Conservation (phyloP, 1,284 basidiomycete species). For the Ustilago tritici region DNA sequence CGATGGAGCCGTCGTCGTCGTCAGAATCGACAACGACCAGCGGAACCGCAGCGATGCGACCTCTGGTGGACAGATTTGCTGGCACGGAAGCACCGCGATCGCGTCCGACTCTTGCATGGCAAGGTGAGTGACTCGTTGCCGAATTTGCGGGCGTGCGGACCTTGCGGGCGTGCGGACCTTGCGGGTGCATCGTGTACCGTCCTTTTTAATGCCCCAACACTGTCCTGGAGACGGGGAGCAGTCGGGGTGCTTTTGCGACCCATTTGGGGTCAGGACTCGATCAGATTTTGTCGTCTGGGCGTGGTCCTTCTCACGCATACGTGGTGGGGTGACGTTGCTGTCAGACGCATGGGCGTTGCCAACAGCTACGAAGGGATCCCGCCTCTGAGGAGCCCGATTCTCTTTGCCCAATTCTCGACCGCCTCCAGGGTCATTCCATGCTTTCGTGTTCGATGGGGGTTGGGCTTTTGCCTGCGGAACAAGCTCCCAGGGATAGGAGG, state of each 20-base stretch:
- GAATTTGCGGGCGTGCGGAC: not conserved
- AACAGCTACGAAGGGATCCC: too few relatives aligned
- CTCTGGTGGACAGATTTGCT: not conserved
- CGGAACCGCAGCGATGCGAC: slow-evolving; percentile 1
- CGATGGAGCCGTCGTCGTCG: slow-evolving; percentile 6
- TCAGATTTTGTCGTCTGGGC: too few relatives aligned
- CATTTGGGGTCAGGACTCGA: slow-evolving; percentile 11
- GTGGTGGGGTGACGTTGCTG: not conserved
- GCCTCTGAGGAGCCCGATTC: not conserved
- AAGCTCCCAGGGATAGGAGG: slow-evolving; percentile 33
- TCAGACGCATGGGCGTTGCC: not conserved
- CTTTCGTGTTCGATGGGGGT: too few relatives aligned
- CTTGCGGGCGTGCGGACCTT: slow-evolving; percentile 20
- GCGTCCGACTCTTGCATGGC: not conserved
- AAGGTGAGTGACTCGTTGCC: not conserved
- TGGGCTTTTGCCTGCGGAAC: slow-evolving; percentile 17
- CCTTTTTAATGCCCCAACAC: slow-evolving; percentile 59
- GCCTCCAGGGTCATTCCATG: not conserved
- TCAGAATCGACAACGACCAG: slow-evolving; percentile 27
- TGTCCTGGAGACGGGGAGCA: slow-evolving; percentile 36
- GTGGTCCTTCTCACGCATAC: not conserved
- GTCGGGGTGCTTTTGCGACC: slow-evolving; percentile 15
- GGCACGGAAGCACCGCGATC: slow-evolving; percentile 17
- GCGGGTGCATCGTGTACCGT: slow-evolving; percentile 51
- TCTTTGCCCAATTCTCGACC: not conserved